These are phyloP conservation scores for Talaromyces sp. DNA, from an alignment of 2,329 filamentous ascomycete genomes.

Conservation along the genomic window DNA sequence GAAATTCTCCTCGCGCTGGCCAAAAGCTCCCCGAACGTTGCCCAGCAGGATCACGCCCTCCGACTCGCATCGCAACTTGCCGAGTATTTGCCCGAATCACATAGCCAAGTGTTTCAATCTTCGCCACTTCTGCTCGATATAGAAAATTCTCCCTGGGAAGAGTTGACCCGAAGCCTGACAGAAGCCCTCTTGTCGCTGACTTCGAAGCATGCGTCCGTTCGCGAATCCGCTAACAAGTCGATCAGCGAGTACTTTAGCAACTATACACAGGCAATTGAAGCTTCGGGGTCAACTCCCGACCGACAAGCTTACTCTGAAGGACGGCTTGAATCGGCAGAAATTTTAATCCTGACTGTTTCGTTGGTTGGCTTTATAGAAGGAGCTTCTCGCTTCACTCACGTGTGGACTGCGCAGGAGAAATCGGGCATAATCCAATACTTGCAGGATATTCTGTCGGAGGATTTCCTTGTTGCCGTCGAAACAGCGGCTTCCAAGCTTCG, in stretches of 20 bases:
- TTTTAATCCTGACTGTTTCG: conserved; percentile 73
- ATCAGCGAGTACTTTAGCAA: conserved; percentile 68
- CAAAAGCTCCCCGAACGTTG: conserved; percentile 75
- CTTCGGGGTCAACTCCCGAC: conserved; percentile 50
- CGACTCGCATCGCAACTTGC: conserved; percentile 73
- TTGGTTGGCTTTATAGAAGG: conserved; percentile 88
- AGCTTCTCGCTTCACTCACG: conserved; percentile 67
- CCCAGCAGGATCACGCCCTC: conserved; percentile 65
- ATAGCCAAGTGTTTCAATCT: conserved; percentile 68
- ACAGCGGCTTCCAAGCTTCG: conserved; percentile 86
- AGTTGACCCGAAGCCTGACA: conserved; percentile 71
- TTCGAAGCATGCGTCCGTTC: conserved; percentile 63
- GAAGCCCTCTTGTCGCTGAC: conserved; percentile 77
- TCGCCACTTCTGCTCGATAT: conserved; percentile 80
- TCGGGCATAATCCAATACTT: conserved; percentile 67
- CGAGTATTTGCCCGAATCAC: conserved; percentile 80
- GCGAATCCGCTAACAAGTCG: conserved; percentile 59
- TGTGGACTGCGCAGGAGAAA: conserved; percentile 74
- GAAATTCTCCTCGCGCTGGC: conserved; percentile 88
- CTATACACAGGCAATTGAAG: conserved; percentile 58
- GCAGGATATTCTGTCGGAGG: conserved; percentile 70
- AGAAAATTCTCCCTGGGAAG: conserved; percentile 84
- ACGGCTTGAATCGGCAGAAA: conserved; percentile 52
- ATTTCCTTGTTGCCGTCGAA: conserved; percentile 80
- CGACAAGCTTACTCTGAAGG: conserved; percentile 50